A percentile compares a stretch with the other conserved stretches of the same genome.
phyloP scores from a whole-genome alignment of 495 filamentous ascomycete genomes.

The Sphaerosporella brunnea region DNA sequence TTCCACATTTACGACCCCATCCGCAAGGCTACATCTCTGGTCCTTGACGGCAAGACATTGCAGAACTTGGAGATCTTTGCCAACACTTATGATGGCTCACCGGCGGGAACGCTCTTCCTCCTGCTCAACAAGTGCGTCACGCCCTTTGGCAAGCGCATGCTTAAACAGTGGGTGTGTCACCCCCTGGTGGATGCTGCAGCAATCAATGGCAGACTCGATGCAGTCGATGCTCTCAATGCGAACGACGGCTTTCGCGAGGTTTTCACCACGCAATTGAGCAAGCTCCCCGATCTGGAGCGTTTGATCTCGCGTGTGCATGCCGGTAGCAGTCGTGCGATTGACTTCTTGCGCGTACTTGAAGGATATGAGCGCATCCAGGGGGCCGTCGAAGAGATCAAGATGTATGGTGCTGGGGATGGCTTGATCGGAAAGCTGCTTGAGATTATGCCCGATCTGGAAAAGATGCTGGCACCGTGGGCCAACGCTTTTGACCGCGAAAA shows the following conservation, averaged over 20 bases:
- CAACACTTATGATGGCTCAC: constrained; percentile 76
- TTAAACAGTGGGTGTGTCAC: constrained; percentile 96
- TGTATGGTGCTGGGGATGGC: constrained; percentile 52
- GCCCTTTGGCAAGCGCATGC: constrained; percentile 85
- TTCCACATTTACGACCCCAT: constrained; percentile 90
- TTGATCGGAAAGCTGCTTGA: constrained; percentile 68
- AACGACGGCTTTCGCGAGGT: constrained; percentile 59
- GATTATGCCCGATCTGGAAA: constrained; percentile 66
- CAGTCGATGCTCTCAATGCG: constrained; percentile 79
- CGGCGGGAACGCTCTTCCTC: constrained; percentile 71
- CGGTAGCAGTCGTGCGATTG: constrained; percentile 64
- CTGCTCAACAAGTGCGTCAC: constrained; percentile 90
- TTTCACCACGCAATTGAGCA: constrained; percentile 67
- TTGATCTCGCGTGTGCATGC: constrained; percentile 92
- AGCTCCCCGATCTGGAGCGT: constrained; percentile 86
- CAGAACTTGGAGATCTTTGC: constrained; percentile 95
- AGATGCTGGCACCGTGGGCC: constrained; percentile 69
- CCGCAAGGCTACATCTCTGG: constrained; percentile 74
- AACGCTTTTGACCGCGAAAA: constrained; percentile 75
- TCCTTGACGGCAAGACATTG: constrained; percentile 88
- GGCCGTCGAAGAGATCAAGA: constrained; percentile 58
- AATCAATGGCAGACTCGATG: constrained; percentile 91
- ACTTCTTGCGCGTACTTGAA: constrained; percentile 87
- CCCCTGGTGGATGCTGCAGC: constrained; percentile 67
- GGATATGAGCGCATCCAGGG: constrained; percentile 96